Conservation (phyloP, 768 basidiomycete species). For the Pholiota conissans region DNA sequence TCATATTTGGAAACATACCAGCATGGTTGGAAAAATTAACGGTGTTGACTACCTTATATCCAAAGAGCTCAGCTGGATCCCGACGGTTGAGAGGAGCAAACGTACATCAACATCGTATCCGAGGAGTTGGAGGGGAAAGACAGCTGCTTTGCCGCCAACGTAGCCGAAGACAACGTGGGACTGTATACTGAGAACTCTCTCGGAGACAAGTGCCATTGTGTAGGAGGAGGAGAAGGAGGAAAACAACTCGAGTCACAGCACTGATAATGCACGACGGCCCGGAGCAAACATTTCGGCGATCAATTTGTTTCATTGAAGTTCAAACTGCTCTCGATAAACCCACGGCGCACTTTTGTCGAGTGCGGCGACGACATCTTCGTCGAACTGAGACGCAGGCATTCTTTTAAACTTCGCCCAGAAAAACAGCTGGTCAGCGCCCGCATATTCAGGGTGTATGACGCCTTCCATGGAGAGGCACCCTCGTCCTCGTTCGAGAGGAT, state of each 20-base stretch:
- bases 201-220: slow-evolving; percentile 17
- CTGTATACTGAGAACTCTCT: slow-evolving; percentile 85
- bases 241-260: no score
- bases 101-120: slow-evolving; percentile 95
- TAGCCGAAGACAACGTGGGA: slow-evolving; percentile 94
- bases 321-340: no score
- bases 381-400: no score
- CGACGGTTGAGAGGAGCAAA: slow-evolving; percentile 11
- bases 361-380: no score
- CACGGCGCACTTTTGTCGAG: no score
- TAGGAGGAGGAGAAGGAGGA: background rate
- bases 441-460: no score
- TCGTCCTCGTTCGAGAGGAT: no score
- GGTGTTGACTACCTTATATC: slow-evolving; percentile 74
- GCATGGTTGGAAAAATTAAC: slow-evolving; percentile 96
- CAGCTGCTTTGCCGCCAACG: slow-evolving; percentile 83
- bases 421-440: no score
- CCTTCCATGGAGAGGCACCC: no score
- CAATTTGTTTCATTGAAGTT: no score
- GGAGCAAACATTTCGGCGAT: background rate
- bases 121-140: slow-evolving; percentile 78
- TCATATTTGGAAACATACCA: slow-evolving; percentile 40
- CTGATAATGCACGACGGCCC: background rate
- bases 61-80: slow-evolving; percentile 12
- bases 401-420: no score